Evolutionary conservation across 371 early-diverging fungal species (phyloP), one percentile per base, ranked within the genome.

Genomic region (Fennellomyces sp.): DNA sequence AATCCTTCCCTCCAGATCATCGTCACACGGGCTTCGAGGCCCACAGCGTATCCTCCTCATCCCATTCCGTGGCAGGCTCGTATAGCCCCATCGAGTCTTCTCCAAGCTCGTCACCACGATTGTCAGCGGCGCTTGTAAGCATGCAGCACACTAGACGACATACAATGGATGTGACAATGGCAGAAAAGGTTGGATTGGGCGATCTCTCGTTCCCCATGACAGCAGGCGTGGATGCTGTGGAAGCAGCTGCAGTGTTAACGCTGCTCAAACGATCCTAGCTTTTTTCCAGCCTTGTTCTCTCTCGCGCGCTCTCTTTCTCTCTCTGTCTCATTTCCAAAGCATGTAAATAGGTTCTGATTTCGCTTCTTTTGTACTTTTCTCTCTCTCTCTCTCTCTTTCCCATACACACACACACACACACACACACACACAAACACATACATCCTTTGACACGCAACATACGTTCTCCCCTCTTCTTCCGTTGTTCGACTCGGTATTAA

Each of bases 161-260:
- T 39, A 54, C 55, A 0, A 35, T 54, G 27, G 55, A 54, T 28
- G 23, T 54, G 36, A 8, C 53, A 19, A 53, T 39, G 39, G 15
- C 45, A 23, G 23, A 49, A 15, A 49, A 58, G 11, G 13, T 47
- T 5, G 49, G 36, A 8, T 31, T 27, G 8, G 35, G 13, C 27
- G 59, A 59, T 26, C 19, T 52, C 2, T 45, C 52, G 2, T 59
- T 51, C 29, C 36, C 41, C 2, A 27, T 41, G 25, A 15, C 55
- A 12, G 63, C 63, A n/a, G 78, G 69, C 12, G 71, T 68, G 35
- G 72, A 79, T 65, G 78, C 72, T 33, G 74, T 73, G n/a, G 78
- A 74, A 64, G 76, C 74, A 25, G 76, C 78, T 19, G 67, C 76
- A 52, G 68, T 76, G 0, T 58, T 81, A 31, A 73, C 78, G 19